Base-by-base conservation (phyloP, 176 grass and related monocot species). In the Oryza glaberrima region DNA sequence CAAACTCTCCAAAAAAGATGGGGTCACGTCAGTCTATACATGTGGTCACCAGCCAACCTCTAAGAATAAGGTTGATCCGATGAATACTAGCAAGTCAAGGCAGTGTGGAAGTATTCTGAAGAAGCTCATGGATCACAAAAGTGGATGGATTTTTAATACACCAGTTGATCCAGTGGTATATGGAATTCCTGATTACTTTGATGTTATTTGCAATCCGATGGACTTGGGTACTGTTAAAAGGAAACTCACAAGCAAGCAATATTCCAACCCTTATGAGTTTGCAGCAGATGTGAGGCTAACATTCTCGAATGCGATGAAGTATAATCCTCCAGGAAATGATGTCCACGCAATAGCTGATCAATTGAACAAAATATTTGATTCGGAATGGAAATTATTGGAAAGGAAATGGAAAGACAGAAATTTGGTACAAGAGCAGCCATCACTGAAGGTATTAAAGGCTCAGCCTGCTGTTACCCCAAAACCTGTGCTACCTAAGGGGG, bases 271-370 rank as follows among this genome's bases (percentile, higher is more conserved):
- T 28, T 15, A 41, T 84, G 84, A 98, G 28, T 98, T 95, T 81
- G 83, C 88, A 64, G 81, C 79, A 51, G 92, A 98, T 93, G 90
- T 95, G 70, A 93, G 71, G 68, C 75, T 93, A 64, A 95, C 92
- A 67, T 95, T 98, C 34, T 88, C 95, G 60, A 98, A 98, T 82
- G 95, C 95, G 25, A 98, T 93, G 95, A 78, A 48, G 35, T 98
- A 98, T 77, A 98, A 98, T 88, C 91, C 90, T 84, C 92, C 92
- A 15, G 77, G 38, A 78, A 95, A 94, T 93, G 67, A 91, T 79
- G 92, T 98, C 67, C 95, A 98, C 76, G 4, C 69, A 38, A 79
- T 98, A 81, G 95, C 95, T 8, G 83, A 91, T 38, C 67, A 95
- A 44, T 73, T 98, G 80, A 88, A 92, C 68, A 77, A 77, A 58